phyloP scores from a whole-genome alignment of 345 rosid genomes.

The Heritiera fomes region DNA sequence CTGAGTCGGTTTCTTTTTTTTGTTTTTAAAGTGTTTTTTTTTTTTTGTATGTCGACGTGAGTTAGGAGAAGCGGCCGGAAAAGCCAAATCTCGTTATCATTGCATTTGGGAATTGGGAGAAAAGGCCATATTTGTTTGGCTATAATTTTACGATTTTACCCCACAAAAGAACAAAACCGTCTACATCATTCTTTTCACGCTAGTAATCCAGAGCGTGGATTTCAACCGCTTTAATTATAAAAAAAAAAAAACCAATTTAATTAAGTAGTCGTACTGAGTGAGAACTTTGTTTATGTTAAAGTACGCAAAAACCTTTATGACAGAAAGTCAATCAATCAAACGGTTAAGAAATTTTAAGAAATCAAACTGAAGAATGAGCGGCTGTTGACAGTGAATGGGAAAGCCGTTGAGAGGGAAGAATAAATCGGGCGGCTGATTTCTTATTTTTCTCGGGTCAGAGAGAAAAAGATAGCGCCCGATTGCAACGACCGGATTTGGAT shows the following conservation, averaged over 20 bases:
- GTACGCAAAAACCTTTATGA: too few relatives aligned
- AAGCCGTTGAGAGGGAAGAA: too few relatives aligned
- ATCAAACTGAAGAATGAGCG: too few relatives aligned
- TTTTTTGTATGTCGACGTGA: neutral
- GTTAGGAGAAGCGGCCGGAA: slow-evolving; percentile 27
- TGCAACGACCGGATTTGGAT: neutral
- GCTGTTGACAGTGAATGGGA: too few relatives aligned
- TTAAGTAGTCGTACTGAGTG: neutral
- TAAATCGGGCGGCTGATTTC: too few relatives aligned
- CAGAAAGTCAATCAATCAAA: too few relatives aligned
- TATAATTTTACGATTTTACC: slow-evolving; percentile 4
- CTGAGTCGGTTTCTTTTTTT: neutral
- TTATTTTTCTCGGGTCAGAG: neutral
- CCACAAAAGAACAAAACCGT: slow-evolving; percentile 14
- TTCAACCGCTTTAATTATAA: neutral
- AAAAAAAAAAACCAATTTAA: too few relatives aligned
- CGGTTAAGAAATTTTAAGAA: too few relatives aligned
- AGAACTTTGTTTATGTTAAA: too few relatives aligned
- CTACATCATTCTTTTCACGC: neutral
- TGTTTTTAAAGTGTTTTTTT: neutral
- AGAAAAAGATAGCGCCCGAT: neutral
- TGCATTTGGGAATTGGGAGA: too few relatives aligned
- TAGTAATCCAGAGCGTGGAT: neutral
- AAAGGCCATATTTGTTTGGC: neutral
- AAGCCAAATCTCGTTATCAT: slow-evolving; percentile 5